Evolutionary conservation across 2,329 filamentous ascomycete genomes (phyloP).

Genomic region (Claviceps spartinae): DNA sequence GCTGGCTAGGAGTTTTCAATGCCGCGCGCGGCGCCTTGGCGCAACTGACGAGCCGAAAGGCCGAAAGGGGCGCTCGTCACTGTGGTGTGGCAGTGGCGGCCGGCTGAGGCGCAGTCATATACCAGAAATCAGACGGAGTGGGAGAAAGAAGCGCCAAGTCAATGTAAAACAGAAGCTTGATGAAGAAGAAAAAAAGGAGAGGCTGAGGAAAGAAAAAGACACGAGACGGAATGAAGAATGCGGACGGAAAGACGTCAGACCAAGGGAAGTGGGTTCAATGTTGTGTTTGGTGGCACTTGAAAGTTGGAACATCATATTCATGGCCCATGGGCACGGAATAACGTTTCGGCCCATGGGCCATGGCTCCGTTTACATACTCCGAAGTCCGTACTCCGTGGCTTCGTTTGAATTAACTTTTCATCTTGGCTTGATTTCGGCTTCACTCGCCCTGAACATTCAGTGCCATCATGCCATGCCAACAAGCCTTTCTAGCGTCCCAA

Average conservation of each 20-base stretch:
- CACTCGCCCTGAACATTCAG: too few species aligned
- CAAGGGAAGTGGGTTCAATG: not conserved
- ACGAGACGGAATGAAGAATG: not conserved
- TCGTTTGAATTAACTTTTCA: too few species aligned
- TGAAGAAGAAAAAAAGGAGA: not conserved
- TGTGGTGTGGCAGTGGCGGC: not conserved
- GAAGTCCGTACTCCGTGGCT: too few species aligned
- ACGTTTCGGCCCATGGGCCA: too few species aligned
- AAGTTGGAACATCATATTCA: too few species aligned
- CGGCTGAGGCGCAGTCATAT: not conserved
- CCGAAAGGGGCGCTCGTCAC: conserved; percentile 1
- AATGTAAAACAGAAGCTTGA: not conserved
- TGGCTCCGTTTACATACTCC: too few species aligned
- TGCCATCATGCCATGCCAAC: too few species aligned
- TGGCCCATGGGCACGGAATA: too few species aligned
- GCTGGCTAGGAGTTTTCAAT: not conserved
- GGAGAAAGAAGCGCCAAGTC: not conserved
- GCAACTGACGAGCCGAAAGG: conserved; percentile 3
- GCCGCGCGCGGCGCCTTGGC: not conserved
- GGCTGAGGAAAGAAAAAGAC: not conserved
- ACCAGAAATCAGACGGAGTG: not conserved
- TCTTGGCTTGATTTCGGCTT: too few species aligned
- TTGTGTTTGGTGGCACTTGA: too few species aligned
- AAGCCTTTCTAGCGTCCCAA: too few species aligned
- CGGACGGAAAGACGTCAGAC: not conserved